Evolutionary conservation across 441 rosid species (phyloP).

Genomic region (Gossypium schwendimanii): DNA sequence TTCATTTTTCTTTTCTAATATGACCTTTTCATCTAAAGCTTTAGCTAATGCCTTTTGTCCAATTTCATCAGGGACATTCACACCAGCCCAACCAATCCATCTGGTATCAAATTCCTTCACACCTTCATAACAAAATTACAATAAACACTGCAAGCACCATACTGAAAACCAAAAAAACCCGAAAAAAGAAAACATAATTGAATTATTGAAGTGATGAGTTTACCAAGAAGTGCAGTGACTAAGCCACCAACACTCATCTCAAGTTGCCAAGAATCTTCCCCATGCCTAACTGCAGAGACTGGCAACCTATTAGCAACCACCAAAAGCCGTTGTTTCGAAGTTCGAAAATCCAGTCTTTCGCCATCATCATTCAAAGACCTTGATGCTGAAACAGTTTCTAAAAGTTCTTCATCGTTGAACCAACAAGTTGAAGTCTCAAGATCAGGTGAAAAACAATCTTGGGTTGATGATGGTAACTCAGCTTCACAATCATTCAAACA

Average conservation of each 20-base stretch:
- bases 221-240: conserved; percentile 65
- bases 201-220: conserved; percentile 9
- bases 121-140: conserved; percentile 28
- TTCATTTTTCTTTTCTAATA: background rate
- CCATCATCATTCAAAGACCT: conserved; percentile 18
- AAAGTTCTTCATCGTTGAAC: conserved; percentile 22
- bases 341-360: background rate
- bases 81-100: conserved; percentile 92
- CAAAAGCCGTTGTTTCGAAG: conserved; percentile 52
- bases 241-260: conserved; percentile 67
- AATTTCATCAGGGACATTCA: conserved; percentile 60
- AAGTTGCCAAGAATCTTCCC: conserved; percentile 55
- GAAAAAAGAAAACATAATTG: background rate
- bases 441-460: conserved; percentile 21
- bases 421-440: conserved; percentile 22
- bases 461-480: conserved; percentile 13
- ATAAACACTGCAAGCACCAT: background rate
- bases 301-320: conserved; percentile 79
- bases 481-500: conserved; percentile 26
- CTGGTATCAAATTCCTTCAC: conserved; percentile 69
- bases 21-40: conserved; percentile 68
- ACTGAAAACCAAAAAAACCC: background rate
- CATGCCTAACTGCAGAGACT: conserved; percentile 56
- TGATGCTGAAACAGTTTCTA: conserved; percentile 17
- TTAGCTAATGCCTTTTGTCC: conserved; percentile 54